A percentile compares a stretch with the other conserved stretches of the same genome.
Conservation (phyloP, 2,329 filamentous ascomycete genomes). For the Claviceps spartinae region DNA sequence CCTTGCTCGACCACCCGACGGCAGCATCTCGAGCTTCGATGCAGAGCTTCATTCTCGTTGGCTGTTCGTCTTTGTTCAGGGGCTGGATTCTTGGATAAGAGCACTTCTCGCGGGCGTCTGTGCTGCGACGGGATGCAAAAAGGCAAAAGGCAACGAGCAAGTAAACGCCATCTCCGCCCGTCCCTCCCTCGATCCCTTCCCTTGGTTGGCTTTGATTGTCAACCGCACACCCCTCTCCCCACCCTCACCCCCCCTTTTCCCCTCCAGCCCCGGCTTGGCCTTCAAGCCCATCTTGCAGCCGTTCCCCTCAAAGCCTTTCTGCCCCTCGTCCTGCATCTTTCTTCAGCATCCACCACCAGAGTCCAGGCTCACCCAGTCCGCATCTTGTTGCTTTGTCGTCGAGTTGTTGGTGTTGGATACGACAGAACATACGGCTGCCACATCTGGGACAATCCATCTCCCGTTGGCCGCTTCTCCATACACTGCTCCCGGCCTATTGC, state of each 20-base stretch:
- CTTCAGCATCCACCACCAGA: background rate
- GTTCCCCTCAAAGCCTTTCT: slow-evolving; percentile 1
- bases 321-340: slow-evolving; percentile 5
- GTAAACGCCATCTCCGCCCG: background rate
- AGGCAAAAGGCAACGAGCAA: background rate
- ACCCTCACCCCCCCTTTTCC: background rate
- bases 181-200: background rate
- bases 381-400: slow-evolving; percentile 1
- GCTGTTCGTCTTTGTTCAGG: background rate
- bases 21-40: slow-evolving; percentile 1
- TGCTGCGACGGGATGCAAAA: background rate
- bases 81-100: background rate
- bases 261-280: background rate
- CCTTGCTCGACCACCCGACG: slow-evolving; percentile 3
- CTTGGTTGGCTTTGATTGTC: background rate
- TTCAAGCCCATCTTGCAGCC: slow-evolving; percentile 5
- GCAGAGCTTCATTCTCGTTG: background rate
- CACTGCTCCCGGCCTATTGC: slow-evolving; percentile 6
- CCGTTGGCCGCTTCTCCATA: background rate
- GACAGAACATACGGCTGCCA: background rate
- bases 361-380: too few relatives aligned
- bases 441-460: background rate
- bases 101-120: background rate
- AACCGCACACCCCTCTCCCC: background rate
- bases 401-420: background rate